Evolutionary conservation across 2,329 filamentous ascomycete species (phyloP), one percentile per base, ranked within the genome.

Genomic region (Triangularia setosa): DNA sequence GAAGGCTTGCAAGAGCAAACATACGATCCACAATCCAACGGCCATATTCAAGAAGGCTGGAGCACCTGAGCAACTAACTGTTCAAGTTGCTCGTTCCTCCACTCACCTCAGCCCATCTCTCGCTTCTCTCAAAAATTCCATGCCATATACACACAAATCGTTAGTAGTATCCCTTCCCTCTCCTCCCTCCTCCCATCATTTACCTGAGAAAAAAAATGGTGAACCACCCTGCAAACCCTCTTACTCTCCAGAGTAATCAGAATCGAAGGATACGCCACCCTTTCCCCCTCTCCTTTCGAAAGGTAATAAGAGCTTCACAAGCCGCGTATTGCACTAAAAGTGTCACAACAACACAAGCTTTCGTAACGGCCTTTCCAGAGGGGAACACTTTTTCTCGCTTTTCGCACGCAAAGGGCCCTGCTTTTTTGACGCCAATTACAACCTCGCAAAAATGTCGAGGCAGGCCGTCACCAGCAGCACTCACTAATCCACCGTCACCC

Each of bases 351-450:
- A 67, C 72, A 73, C 73, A 70, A 74, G 27, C n/a, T n/a, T 21
- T 72, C 72, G 70, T 70, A 70, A 72, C 66, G 68, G 66, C 69
- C 64, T 69, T 72, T 69, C 70, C 69, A 72, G 66, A 72, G 71
- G 72, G n/a, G 63, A 66, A 65, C 54, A 64, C 62, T 58, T 57
- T 53, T 40, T 52, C 53, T n/a, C n/a, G n/a, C n/a, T n/a, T n/a
- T n/a, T n/a, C n/a, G n/a, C n/a, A n/a, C 44, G 40, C 54, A 48
- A 53, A 63, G 62, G 48, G 58, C 63, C 27, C 56, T 72, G 72
- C n/a, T 69, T 74, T 73, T 74, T 72, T 74, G 73, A 74, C 73
- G 73, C 72, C 73, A 74, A 71, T 73, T 72, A 71, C 72, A 71
- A 67, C 70, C 71, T 69, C 69, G 65, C 64, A 53, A 44, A 58